Percentiles rank a stretch among this genome's conserved stretches.
Evolutionary conservation across 2,329 filamentous ascomycete species (phyloP).

Genomic region (Metarhizium brunneum): DNA sequence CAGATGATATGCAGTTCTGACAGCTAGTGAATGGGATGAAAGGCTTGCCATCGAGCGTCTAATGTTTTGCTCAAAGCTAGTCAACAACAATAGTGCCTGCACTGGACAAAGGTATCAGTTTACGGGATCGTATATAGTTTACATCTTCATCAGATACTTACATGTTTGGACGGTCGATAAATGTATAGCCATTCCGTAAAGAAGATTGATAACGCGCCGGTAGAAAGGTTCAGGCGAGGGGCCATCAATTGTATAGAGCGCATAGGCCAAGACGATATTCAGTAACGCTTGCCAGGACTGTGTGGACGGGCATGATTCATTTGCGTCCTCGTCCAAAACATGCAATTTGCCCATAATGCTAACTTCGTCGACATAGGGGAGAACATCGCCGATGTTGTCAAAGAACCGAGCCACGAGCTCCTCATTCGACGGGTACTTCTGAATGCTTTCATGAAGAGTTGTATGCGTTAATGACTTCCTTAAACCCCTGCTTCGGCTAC

Average conservation of each 20-base stretch:
- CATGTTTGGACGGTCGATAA: neutral
- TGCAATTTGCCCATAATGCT: neutral
- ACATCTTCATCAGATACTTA: neutral
- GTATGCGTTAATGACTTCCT: neutral
- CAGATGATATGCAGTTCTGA: neutral
- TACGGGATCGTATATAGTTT: no score
- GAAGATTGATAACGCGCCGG: neutral
- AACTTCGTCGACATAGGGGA: neutral
- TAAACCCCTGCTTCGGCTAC: neutral
- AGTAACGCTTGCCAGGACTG: neutral
- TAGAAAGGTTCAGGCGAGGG: neutral
- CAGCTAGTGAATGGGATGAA: neutral
- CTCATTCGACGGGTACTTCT: neutral
- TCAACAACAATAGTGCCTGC: neutral
- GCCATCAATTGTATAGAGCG: neutral
- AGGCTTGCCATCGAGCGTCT: neutral
- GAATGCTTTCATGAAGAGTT: neutral
- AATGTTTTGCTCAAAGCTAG: neutral
- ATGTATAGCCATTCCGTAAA: neutral
- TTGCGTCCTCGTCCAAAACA: neutral
- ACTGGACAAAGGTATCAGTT: neutral
- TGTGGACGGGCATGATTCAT: neutral
- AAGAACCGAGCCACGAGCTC: neutral
- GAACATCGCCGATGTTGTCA: neutral
- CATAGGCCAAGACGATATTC: neutral